phyloP scores from a whole-genome alignment of 306 rosid genomes.

The Styphnolobium japonicum region DNA sequence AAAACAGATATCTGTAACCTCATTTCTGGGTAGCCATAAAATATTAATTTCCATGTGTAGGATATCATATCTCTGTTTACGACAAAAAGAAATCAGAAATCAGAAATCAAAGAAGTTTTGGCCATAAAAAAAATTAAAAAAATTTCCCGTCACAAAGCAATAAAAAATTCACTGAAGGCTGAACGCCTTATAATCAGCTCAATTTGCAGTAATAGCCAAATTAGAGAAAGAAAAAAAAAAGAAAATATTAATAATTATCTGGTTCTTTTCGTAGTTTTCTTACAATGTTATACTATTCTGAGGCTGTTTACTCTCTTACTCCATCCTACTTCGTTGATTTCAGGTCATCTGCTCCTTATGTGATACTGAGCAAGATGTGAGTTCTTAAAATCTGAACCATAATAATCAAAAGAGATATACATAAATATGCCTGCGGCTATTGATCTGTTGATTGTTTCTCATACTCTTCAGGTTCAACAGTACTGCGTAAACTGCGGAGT shows the following conservation, averaged over 20 bases:
- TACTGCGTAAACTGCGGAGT: slow-evolving; percentile 70
- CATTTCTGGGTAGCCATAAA: too few species aligned
- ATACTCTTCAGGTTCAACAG: slow-evolving; percentile 70
- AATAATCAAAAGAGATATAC: not conserved
- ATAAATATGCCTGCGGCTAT: not conserved
- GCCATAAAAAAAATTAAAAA: too few species aligned
- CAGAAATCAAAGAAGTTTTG: too few species aligned
- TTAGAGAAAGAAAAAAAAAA: not conserved
- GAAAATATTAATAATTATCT: not conserved
- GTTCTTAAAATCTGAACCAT: slow-evolving; percentile 11
- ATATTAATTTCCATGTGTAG: too few species aligned
- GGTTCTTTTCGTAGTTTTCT: not conserved
- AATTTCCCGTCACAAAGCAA: too few species aligned
- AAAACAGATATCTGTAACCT: too few species aligned
- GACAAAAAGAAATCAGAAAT: too few species aligned
- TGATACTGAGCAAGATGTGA: slow-evolving; percentile 78
- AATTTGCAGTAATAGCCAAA: not conserved
- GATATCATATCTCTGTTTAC: too few species aligned
- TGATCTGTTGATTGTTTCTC: slow-evolving; percentile 12
- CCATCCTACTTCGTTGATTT: slow-evolving; percentile 11
- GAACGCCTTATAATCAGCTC: too few species aligned
- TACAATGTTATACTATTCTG: not conserved
- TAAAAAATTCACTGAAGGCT: too few species aligned
- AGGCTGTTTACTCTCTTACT: not conserved
- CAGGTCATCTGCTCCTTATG: slow-evolving; percentile 85